Conservation (phyloP, 2,329 filamentous ascomycete species). For the Microthyrium microscopicum region DNA sequence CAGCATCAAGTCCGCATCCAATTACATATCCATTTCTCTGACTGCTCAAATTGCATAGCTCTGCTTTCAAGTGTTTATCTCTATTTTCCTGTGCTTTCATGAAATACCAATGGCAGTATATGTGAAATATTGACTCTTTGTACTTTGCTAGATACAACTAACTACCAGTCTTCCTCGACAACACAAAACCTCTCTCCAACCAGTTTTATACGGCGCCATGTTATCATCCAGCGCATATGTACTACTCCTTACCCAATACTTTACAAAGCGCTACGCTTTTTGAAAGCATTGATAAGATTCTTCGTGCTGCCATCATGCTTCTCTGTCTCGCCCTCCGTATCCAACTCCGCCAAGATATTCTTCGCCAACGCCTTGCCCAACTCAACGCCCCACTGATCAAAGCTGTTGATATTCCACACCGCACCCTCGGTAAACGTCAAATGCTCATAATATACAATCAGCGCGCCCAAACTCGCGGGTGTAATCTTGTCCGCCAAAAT, state of each 20-base stretch:
- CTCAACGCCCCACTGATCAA: constrained; percentile 99
- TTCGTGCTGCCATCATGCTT: constrained; percentile 79
- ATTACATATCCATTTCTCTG: no score
- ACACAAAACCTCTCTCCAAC: no score
- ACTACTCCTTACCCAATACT: constrained; percentile 6
- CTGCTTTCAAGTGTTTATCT: no score
- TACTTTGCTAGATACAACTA: no score
- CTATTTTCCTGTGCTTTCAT: no score
- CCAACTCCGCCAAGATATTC: constrained; percentile 54
- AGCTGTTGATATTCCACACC: constrained; percentile 98
- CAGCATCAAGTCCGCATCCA: no score
- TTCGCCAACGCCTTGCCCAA: constrained; percentile 88
- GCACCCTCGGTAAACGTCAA: constrained; percentile 94
- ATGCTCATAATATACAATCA: constrained; percentile 99
- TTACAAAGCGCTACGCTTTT: constrained; percentile 46
- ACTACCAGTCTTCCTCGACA: no score
- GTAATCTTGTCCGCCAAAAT: constrained; percentile 91
- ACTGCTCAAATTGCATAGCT: no score
- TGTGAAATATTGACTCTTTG: no score
- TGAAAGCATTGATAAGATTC: constrained; percentile 82
- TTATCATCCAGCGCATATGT: neutral
- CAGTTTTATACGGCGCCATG: no score
- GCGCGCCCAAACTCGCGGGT: constrained; percentile 75
- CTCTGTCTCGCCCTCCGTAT: constrained; percentile 51
- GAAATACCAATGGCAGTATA: no score